Percentiles rank a stretch among this genome's conserved stretches.
phyloP scores from a whole-genome alignment of 805 yeast species.

The Kuraishia capsulata region DNA sequence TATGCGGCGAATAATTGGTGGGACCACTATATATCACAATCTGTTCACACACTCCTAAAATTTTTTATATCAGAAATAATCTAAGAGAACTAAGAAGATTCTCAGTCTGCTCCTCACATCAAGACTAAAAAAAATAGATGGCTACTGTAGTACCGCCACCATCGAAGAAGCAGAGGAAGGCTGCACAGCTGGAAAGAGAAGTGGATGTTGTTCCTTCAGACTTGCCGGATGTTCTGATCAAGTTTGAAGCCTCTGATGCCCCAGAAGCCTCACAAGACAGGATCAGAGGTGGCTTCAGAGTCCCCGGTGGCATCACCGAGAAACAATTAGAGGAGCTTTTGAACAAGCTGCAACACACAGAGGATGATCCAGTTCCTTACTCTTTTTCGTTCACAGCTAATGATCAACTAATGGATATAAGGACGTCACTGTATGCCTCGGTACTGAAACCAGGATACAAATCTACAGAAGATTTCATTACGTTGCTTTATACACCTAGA shows the following conservation, averaged over 20 bases:
- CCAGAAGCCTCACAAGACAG: constrained; percentile 57
- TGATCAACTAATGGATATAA: constrained; percentile 55
- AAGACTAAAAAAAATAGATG: constrained; percentile 41
- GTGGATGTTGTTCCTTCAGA: constrained; percentile 67
- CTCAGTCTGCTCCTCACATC: background rate
- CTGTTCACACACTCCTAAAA: too few relatives aligned
- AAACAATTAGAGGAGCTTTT: constrained; percentile 81
- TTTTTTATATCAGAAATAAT: too few relatives aligned
- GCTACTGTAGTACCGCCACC: constrained; percentile 93
- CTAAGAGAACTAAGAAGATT: too few relatives aligned
- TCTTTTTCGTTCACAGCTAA: constrained; percentile 55
- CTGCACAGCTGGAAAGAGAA: constrained; percentile 74
- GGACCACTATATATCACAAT: too few relatives aligned
- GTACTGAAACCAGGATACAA: constrained; percentile 79
- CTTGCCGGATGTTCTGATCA: constrained; percentile 78
- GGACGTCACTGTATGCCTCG: constrained; percentile 67
- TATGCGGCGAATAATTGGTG: too few relatives aligned
- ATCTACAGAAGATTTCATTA: constrained; percentile 88
- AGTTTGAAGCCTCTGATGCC: constrained; percentile 88
- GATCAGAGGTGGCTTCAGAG: constrained; percentile 77
- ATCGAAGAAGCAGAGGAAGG: constrained; percentile 77
- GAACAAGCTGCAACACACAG: constrained; percentile 63
- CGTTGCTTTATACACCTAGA: constrained; percentile 86
- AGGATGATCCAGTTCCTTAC: constrained; percentile 85
- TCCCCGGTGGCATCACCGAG: constrained; percentile 83